phyloP scores from a whole-genome alignment of 2,329 filamentous ascomycete species.

The Fonsecaea multimorphosa region DNA sequence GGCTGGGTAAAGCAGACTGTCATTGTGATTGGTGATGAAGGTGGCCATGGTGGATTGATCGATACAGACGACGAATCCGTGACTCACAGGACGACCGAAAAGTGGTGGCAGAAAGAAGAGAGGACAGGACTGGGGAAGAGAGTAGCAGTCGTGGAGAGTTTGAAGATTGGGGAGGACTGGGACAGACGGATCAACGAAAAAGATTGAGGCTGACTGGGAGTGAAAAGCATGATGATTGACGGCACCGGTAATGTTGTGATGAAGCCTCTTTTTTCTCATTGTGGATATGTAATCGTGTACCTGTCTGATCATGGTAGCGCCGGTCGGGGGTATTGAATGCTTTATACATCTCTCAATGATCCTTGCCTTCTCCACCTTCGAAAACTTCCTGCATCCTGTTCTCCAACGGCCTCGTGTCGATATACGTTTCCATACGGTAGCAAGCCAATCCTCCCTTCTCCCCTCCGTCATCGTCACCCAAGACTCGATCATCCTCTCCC shows the following conservation, averaged over 20 bases:
- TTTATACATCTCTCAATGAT: neutral
- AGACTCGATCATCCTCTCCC: conserved; percentile 9
- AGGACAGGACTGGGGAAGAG: conserved; percentile 85
- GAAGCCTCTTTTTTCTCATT: neutral
- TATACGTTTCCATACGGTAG: conserved; percentile 21
- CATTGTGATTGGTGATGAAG: conserved; percentile 63
- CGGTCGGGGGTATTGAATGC: neutral
- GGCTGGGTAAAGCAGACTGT: conserved; percentile 68
- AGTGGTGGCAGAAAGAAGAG: conserved; percentile 80
- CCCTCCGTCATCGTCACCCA: conserved; percentile 1
- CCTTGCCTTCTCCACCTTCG: neutral
- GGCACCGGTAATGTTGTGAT: conserved; percentile 5
- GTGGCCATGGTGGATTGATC: conserved; percentile 73
- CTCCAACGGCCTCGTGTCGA: conserved; percentile 21
- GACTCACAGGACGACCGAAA: conserved; percentile 44
- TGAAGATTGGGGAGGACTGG: conserved; percentile 86
- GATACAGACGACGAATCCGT: conserved; percentile 72
- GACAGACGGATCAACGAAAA: conserved; percentile 73
- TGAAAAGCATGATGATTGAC: conserved; percentile 1
- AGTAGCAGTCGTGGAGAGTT: conserved; percentile 84
- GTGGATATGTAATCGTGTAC: neutral
- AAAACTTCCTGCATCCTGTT: conserved; percentile 19
- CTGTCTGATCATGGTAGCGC: neutral
- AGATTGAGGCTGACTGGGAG: conserved; percentile 1
- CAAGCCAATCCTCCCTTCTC: conserved; percentile 14